Base-by-base conservation (phyloP, 331 rosid genomes). In the Rosa hybrid region DNA sequence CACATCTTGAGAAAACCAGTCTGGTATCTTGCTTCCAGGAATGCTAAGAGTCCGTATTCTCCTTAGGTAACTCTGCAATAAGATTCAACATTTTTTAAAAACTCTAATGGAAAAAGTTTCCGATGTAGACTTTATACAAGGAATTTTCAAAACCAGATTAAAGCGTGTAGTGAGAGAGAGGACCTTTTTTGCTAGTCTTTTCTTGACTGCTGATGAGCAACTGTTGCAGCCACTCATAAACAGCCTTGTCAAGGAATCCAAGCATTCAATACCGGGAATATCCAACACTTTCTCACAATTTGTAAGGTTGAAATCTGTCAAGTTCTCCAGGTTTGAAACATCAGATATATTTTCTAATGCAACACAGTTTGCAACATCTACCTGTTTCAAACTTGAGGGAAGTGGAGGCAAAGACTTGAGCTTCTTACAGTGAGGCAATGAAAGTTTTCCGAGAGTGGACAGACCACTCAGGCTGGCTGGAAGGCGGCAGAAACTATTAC, bases 251-350 rank as follows among this genome's bases (percentile, higher is more conserved):
- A 92, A 81, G 25, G 97, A 89, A 68, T 83, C 81, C 78, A 92
- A 77, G 82, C 85, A n/a, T 82, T 90, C 93, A 77, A 92, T 42
- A 91, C 94, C 93, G 1, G 84, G 91, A 83, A 90, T 87, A 81
- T 89, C 93, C 71, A 20, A 44, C 60, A 89, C 84, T 72, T 85
- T 82, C 6, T 6, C 84, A 82, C 93, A 90, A 68, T 84, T 87
- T 59, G 94, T 82, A 50, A 90, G 89, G 49, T 87, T 86, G 81
- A 92, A 74, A 71, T 80, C 81, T 71, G 34, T 79, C 41, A 90
- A 85, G 65, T 73, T 74, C 49, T 71, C 81, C 54, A 91, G 49
- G 49, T 45, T 45, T 45, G 49, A 45, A 8, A 75, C 16, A 76
- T 89, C 91, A 9, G 81, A 76, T 8, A 89, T 75, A 27, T 62